phyloP scores from a whole-genome alignment of 2,329 filamentous ascomycete species.

The Trichoderma atrobrunneum region DNA sequence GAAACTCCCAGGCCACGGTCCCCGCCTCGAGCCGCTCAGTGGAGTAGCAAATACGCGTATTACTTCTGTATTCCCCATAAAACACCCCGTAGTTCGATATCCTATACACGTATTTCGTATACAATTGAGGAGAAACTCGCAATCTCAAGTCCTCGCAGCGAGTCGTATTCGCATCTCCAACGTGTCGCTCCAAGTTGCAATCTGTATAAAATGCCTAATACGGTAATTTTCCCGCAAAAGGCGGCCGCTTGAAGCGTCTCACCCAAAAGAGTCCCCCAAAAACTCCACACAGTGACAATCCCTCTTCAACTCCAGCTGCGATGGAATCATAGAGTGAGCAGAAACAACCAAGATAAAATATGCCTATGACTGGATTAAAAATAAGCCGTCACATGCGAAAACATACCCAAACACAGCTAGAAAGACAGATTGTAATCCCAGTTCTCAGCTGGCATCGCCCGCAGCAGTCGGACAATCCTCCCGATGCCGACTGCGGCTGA shows the following conservation, averaged over 20 bases:
- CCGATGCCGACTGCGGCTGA: background rate
- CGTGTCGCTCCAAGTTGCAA: background rate
- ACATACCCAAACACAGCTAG: background rate
- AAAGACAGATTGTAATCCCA: background rate
- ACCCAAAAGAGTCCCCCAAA: background rate
- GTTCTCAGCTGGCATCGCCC: background rate
- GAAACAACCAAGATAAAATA: background rate
- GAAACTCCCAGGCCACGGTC: too few species aligned
- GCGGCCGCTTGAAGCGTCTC: background rate
- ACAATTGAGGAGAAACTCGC: background rate
- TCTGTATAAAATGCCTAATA: background rate
- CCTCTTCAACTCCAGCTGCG: background rate
- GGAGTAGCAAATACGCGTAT: conserved; percentile 2
- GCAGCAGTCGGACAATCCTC: background rate
- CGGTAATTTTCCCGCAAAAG: background rate
- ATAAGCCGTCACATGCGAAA: background rate
- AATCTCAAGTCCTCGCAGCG: background rate
- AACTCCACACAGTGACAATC: background rate
- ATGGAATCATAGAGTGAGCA: background rate
- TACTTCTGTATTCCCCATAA: background rate
- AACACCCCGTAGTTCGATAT: background rate
- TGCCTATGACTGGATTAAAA: background rate
- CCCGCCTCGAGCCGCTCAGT: background rate
- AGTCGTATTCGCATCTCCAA: conserved; percentile 13
- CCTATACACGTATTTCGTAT: background rate